Evolutionary conservation across 805 yeast species (phyloP).

Genomic region (Metschnikowia lochheadii): DNA sequence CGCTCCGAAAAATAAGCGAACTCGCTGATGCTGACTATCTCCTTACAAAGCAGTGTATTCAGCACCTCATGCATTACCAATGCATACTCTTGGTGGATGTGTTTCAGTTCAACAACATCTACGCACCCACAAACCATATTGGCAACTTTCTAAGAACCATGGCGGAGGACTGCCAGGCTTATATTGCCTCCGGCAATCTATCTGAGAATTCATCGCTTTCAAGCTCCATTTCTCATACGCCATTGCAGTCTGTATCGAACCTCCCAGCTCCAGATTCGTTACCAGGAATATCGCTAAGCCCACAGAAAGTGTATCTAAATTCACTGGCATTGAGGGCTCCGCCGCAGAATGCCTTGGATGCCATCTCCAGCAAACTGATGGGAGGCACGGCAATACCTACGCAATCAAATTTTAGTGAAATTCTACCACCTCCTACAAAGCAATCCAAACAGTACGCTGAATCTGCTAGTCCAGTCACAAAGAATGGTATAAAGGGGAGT

Average conservation of each 20-base stretch:
- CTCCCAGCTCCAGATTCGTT: background rate
- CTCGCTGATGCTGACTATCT: conserved; percentile 77
- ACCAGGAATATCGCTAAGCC: background rate
- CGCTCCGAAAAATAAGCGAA: conserved; percentile 69
- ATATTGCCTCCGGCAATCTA: conserved; percentile 48
- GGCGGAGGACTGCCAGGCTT: conserved; percentile 82
- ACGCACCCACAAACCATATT: conserved; percentile 82
- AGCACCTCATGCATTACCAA: conserved; percentile 84
- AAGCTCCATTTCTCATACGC: background rate
- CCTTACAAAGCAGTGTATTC: conserved; percentile 80
- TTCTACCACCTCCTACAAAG: background rate
- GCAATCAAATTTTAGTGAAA: background rate
- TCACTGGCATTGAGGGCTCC: conserved; percentile 4
- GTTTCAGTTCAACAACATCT: conserved; percentile 83
- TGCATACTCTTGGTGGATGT: conserved; percentile 81
- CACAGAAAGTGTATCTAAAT: background rate
- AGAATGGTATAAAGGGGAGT: background rate
- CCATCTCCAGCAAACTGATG: background rate
- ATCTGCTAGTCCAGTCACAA: conserved; percentile 13
- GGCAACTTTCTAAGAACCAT: conserved; percentile 59
- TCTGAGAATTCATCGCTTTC: background rate
- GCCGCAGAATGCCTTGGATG: background rate
- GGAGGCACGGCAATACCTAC: background rate
- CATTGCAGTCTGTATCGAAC: background rate
- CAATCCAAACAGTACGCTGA: background rate